These are phyloP conservation scores for Corymbia maculata DNA, from an alignment of 345 rosid species.

Conservation along the genomic window DNA sequence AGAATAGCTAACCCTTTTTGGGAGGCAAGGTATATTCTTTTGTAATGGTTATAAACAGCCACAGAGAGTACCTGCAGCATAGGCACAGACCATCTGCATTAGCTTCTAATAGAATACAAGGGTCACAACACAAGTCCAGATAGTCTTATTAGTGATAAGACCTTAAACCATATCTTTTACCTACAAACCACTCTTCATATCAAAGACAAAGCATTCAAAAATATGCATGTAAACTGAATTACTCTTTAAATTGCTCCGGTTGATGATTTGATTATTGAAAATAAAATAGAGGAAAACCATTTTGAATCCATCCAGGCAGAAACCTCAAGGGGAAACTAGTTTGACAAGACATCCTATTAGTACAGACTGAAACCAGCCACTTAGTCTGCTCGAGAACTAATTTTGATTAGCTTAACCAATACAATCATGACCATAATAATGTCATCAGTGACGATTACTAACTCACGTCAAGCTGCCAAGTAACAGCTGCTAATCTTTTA, in stretches of 20 bases:
- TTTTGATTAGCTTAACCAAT: not conserved
- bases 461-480: not conserved
- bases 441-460: not conserved
- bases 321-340: not conserved
- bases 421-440: not conserved
- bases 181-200: not conserved
- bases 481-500: not conserved
- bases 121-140: not conserved
- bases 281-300: not conserved
- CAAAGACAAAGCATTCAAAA: not conserved
- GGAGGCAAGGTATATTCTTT: constrained; percentile 69
- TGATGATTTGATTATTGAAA: not conserved
- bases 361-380: not conserved
- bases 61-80: constrained; percentile 72
- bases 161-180: not conserved
- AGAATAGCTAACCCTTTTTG: constrained; percentile 60
- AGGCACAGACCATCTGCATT: not conserved
- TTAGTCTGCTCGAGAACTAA: not conserved
- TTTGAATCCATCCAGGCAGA: not conserved
- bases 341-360: not conserved
- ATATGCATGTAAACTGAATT: not conserved
- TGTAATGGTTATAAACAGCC: constrained; percentile 93
- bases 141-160: not conserved
- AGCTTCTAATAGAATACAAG: not conserved
- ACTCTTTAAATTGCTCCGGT: not conserved